phyloP scores from a whole-genome alignment of 2,329 filamentous ascomycete species.

The Neonectria faginata region DNA sequence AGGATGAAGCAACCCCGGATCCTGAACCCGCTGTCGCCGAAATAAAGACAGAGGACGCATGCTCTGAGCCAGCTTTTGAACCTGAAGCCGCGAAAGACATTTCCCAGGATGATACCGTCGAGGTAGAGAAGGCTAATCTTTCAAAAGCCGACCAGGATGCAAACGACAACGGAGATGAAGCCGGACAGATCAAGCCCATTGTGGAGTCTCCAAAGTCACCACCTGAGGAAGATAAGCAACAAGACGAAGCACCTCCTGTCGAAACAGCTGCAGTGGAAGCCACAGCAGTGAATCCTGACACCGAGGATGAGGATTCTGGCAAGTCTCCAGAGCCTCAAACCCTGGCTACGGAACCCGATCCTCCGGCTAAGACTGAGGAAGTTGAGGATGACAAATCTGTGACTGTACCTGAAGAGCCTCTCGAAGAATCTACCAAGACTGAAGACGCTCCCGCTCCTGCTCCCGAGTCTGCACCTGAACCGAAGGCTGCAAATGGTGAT shows the following conservation, averaged over 20 bases:
- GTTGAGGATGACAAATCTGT: conserved; percentile 6
- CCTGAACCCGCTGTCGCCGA: conserved; percentile 2
- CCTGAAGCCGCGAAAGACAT: conserved; percentile 10
- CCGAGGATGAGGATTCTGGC: conserved; percentile 15
- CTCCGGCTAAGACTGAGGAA: conserved; percentile 18
- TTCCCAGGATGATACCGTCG: neutral
- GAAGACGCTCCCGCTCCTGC: conserved; percentile 17
- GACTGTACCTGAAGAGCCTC: neutral
- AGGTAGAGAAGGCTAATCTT: conserved; percentile 9
- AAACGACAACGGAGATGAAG: conserved; percentile 3
- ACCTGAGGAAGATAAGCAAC: conserved; percentile 17
- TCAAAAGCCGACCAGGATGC: neutral
- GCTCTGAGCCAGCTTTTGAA: neutral
- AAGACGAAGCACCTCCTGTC: conserved; percentile 8
- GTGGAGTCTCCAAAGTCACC: conserved; percentile 19
- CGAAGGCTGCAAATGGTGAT: conserved; percentile 22
- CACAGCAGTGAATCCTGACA: conserved; percentile 10
- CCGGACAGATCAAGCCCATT: conserved; percentile 7
- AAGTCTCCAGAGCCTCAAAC: conserved; percentile 16
- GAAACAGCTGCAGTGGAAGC: conserved; percentile 20
- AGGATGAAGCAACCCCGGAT: conserved; percentile 15
- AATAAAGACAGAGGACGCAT: conserved; percentile 3
- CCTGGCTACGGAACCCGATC: conserved; percentile 8
- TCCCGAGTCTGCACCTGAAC: conserved; percentile 8
- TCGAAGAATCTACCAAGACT: conserved; percentile 8